phyloP scores from a whole-genome alignment of 1,284 basidiomycete species.

The Malassezia sp. region DNA sequence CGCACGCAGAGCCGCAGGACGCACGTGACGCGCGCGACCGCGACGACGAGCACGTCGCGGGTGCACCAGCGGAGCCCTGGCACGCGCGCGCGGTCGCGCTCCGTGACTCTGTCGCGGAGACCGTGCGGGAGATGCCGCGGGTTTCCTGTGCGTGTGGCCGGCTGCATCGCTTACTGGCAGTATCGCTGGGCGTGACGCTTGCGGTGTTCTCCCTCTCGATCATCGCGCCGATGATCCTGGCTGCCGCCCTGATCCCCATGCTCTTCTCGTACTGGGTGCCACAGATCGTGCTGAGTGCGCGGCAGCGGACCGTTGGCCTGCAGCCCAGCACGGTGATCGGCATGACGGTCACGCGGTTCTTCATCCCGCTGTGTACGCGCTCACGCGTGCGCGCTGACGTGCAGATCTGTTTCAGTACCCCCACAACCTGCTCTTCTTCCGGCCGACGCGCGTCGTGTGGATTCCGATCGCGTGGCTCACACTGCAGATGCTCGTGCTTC shows the following conservation, averaged over 20 bases:
- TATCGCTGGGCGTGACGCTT: not conserved
- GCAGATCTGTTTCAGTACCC: constrained; percentile 35
- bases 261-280: constrained; percentile 29
- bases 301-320: constrained; percentile 24
- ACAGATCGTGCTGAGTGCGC: constrained; percentile 41
- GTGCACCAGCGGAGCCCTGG: not conserved
- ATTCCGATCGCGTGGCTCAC: constrained; percentile 17
- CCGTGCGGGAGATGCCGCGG: constrained; percentile 1
- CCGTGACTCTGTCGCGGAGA: not conserved
- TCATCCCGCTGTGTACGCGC: constrained; percentile 31
- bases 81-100: not conserved
- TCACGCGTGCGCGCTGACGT: not conserved
- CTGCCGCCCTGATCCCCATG: constrained; percentile 4
- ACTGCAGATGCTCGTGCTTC: constrained; percentile 5
- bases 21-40: not conserved
- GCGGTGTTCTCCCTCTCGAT: not conserved
- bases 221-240: constrained; percentile 1
- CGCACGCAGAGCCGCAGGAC: not conserved
- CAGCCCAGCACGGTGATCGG: constrained; percentile 33
- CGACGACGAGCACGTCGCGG: not conserved
- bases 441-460: constrained; percentile 34
- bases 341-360: constrained; percentile 35
- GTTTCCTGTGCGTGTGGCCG: too few species aligned
- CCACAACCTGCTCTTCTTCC: constrained; percentile 34
- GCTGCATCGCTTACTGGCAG: too few species aligned